phyloP scores from a whole-genome alignment of 2,329 filamentous ascomycete genomes.

The Phoma sp. region DNA sequence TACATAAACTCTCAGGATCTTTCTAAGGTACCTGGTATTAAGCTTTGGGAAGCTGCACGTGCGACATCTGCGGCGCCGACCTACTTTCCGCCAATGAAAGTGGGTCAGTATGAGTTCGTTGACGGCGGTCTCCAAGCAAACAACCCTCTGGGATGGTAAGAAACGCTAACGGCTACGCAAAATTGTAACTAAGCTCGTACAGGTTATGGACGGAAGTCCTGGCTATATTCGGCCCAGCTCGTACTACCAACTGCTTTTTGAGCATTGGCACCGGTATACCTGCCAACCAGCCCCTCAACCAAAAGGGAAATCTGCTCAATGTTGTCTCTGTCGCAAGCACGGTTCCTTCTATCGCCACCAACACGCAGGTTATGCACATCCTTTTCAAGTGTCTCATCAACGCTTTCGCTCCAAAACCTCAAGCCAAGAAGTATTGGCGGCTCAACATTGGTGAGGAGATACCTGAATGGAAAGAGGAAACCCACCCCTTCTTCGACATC shows the following conservation, averaged over 20 bases:
- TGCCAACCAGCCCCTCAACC: background rate
- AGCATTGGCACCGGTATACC: constrained; percentile 14
- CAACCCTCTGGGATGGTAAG: constrained; percentile 2
- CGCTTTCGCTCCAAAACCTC: constrained; percentile 2
- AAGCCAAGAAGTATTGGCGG: background rate
- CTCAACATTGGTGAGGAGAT: constrained; percentile 8
- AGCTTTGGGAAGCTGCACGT: constrained; percentile 13
- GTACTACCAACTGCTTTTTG: constrained; percentile 14
- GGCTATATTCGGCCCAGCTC: constrained; percentile 4
- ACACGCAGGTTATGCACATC: constrained; percentile 4
- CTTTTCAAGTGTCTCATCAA: constrained; percentile 7
- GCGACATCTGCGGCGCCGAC: constrained; percentile 15
- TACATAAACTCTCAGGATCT: background rate
- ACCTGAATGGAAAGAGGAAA: background rate
- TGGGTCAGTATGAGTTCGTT: background rate
- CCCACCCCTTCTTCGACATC: background rate
- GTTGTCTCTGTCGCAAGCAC: background rate
- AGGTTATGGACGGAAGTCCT: constrained; percentile 18
- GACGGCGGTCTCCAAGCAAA: constrained; percentile 3
- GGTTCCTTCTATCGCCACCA: background rate
- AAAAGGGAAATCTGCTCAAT: background rate
- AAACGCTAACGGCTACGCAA: background rate
- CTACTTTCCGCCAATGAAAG: constrained; percentile 12
- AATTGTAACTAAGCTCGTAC: background rate
- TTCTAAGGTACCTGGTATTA: background rate